These are phyloP conservation scores for Russula olivacea DNA, from an alignment of 768 basidiomycete genomes.

Conservation along the genomic window DNA sequence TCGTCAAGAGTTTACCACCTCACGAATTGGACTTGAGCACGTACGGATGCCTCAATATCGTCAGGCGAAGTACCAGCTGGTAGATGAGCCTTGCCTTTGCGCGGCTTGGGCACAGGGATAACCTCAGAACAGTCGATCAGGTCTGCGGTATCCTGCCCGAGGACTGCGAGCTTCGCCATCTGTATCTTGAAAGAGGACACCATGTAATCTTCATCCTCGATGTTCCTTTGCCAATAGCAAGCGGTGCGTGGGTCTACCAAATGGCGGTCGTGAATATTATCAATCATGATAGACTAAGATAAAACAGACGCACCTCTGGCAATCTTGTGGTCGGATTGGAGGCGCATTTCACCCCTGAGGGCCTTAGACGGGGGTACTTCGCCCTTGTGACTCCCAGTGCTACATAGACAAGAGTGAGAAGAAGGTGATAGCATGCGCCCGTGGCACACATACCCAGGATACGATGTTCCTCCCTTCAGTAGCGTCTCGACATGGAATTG, in stretches of 20 bases:
- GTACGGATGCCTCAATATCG: conserved; percentile 9
- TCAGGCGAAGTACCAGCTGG: conserved; percentile 7
- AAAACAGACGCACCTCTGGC: conserved; percentile 25
- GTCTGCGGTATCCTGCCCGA: conserved; percentile 27
- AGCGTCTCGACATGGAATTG: conserved; percentile 36
- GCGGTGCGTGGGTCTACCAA: conserved; percentile 31
- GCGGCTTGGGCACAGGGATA: conserved; percentile 13
- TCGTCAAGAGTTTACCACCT: not conserved
- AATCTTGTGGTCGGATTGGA: conserved; percentile 32
- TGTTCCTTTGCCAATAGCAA: conserved; percentile 34
- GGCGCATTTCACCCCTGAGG: conserved; percentile 33
- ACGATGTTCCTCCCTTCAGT: conserved; percentile 27
- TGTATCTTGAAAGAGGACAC: conserved; percentile 28
- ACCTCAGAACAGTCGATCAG: conserved; percentile 26
- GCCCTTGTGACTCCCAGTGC: conserved; percentile 29
- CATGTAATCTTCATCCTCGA: conserved; percentile 31
- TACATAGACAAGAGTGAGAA: conserved; percentile 4
- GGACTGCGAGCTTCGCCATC: conserved; percentile 31
- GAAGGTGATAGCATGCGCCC: not conserved
- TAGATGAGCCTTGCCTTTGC: not conserved
- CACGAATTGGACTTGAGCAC: not conserved
- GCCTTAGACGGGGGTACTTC: conserved; percentile 29
- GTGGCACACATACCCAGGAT: conserved; percentile 28
- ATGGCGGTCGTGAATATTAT: not conserved
- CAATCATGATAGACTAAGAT: not conserved